Evolutionary conservation across 108 stramenopile genomes (phyloP), one percentile per base, ranked within the genome.

Genomic region (Asterionellopsis glacialis): DNA sequence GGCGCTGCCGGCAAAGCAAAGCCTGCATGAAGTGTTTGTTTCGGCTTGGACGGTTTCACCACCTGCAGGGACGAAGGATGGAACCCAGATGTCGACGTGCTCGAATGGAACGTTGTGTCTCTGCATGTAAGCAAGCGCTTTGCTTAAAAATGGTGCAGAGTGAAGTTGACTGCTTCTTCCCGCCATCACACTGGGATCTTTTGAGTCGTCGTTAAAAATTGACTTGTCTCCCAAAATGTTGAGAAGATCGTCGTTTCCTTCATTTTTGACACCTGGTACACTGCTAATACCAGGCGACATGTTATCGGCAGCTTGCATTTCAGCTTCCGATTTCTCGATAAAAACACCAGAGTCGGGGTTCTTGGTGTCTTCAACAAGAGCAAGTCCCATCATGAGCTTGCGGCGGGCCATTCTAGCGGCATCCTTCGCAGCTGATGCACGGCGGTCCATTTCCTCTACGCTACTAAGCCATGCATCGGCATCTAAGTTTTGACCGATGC

Each of bases 41-140:
- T 48, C 12, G 51, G 23, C 11, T 63, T n/a, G 24, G 18, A 56
- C 42, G 10, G 21, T 53, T 5, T 45, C 41, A 13, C 18, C 21
- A 26, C 43, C 21, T 15, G 22, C 14, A 1, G 67, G 57, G 0
- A 81, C 71, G 61, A 75, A 80, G 33, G 87, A 88, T 2, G 92
- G 92, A 9, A 90, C 88, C 92, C 92, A 94, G 6, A 75, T 64
- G 72, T 94, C 92, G 33, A 88, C 65, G 55, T 94, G 84, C 56
- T 94, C 92, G 50, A 94, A 94, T n/a, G 92, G 92, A 6, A 89
- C 55, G 28, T 61, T 43, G 49, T 84, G 75, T 28, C 83, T 52
- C 51, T 90, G 77, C 38, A 94, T 74, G 68, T 88, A 94, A 0
- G 76, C 61, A 11, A 81, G 63, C 41, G 88, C 66, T 28, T 69